Evolutionary conservation across 2,329 filamentous ascomycete species (phyloP), one percentile per base, ranked within the genome.

Genomic region (Pseudocercospora fuligena): DNA sequence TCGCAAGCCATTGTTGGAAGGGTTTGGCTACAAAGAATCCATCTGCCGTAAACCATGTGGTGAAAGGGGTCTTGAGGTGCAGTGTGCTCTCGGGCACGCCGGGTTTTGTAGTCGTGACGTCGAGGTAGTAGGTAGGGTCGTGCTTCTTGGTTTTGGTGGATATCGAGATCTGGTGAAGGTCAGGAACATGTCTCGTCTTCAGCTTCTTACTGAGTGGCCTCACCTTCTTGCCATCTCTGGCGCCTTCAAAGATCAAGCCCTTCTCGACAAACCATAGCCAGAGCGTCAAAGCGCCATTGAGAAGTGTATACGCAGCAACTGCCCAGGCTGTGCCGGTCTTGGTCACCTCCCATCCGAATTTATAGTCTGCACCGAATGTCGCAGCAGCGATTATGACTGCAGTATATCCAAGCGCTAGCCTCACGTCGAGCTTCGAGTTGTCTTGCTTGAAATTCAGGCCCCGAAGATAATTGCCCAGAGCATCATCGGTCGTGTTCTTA

Each of bases 401-500:
- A 21, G 85, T 80, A 81, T 96, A 98, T 70, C 95, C 95, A 8
- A 99, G 85, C 0, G 84, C 86, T 54, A 99, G 89, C 62, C 93
- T 92, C 57, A 96, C 87, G 76, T 98, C 94, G 74, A 89, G 88
- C 57, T 95, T 89, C 65, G 81, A 86, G 82, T 98, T 90, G 70
- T 91, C 89, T 81, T 97, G 93, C 69, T 83, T 87, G 84, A 97
- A 97, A 72, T 86, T 89, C 78, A 98, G 89, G 33, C 89, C 92
- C 81, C 92, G 94, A 70, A 99, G 89, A 83, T 98, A 98, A 82
- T 95, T 93, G 66, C 92, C 89, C 67, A 99, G 90, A 65, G 94
- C 93, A 82, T 99, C 95, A 82, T 99, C 95, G 72, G 92, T 93
- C 46, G 94, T 96, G 83, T 95, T 97, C 82, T 98, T 98, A 70